Evolutionary conservation across 371 early-diverging fungal species (phyloP).

Genomic region (Vittaforma corneae): DNA sequence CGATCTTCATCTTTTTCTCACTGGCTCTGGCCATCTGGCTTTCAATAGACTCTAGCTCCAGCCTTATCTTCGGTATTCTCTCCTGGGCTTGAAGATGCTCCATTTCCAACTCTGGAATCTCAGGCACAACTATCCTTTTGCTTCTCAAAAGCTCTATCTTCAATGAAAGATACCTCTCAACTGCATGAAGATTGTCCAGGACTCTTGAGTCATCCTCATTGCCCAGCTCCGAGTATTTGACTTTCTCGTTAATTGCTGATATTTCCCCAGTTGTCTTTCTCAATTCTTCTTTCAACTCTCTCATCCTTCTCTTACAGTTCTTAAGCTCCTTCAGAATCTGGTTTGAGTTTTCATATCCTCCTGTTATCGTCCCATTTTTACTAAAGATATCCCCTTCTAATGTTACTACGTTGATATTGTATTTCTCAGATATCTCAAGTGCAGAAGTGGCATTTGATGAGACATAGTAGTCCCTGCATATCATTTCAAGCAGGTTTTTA

Average conservation of each 20-base stretch:
- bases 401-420: constrained; percentile 54
- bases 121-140: neutral
- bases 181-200: neutral
- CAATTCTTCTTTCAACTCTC: constrained; percentile 10
- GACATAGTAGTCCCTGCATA: constrained; percentile 48
- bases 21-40: neutral
- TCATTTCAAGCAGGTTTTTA: constrained; percentile 28
- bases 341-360: constrained; percentile 51
- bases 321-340: constrained; percentile 34
- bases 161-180: constrained; percentile 11
- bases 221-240: neutral
- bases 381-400: constrained; percentile 51
- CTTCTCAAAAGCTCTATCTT: constrained; percentile 12
- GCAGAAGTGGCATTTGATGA: constrained; percentile 44
- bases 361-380: constrained; percentile 48
- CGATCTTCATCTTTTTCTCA: constrained; percentile 19
- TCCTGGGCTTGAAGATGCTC: constrained; percentile 7
- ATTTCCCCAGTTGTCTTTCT: neutral
- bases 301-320: constrained; percentile 24
- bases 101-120: constrained; percentile 7
- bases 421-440: constrained; percentile 21
- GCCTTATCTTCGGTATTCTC: constrained; percentile 11
- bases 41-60: neutral
- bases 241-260: constrained; percentile 12
- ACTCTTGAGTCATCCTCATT: neutral